A percentile compares a stretch with the other conserved stretches of the same genome.
Conservation (phyloP, 139 green algal genomes). For the Chara braunii region DNA sequence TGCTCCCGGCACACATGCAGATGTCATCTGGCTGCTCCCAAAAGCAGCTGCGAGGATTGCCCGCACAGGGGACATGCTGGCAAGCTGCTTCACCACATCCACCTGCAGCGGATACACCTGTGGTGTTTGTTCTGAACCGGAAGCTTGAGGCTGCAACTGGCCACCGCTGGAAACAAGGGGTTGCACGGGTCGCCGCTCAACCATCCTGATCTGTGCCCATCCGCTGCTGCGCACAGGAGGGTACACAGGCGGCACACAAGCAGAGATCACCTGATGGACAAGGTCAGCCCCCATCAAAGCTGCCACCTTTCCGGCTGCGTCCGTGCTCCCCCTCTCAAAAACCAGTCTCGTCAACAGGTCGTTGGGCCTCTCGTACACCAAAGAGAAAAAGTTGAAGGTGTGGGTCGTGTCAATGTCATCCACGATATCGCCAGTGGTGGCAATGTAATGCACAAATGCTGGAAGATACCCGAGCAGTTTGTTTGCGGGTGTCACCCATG, state of each 20-base stretch:
- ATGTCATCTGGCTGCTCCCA: conserved; percentile 1
- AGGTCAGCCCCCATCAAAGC: conserved; percentile 29
- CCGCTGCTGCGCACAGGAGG: not conserved
- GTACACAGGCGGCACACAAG: conserved; percentile 18
- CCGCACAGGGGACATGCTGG: not conserved
- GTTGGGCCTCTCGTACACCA: conserved; percentile 14
- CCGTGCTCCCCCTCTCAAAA: conserved; percentile 25
- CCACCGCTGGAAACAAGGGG: not conserved
- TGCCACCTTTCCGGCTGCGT: conserved; percentile 20
- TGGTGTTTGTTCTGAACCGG: not conserved
- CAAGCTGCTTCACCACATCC: conserved; percentile 26
- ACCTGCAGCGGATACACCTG: conserved; percentile 18
- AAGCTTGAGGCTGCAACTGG: too few species aligned
- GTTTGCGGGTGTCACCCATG: too few species aligned
- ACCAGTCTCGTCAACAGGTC: conserved; percentile 27
- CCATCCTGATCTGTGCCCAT: conserved; percentile 10
- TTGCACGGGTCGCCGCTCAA: too few species aligned
- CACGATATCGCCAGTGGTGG: conserved; percentile 30
- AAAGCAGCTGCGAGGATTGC: conserved; percentile 21
- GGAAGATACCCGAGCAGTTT: too few species aligned
- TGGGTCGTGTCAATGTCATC: conserved; percentile 28
- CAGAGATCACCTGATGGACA: conserved; percentile 24
- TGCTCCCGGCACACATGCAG: not conserved
- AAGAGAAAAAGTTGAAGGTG: conserved; percentile 33
- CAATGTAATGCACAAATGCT: conserved; percentile 16